These are phyloP conservation scores for Schwanniomyces pseudopolymorphus DNA, from an alignment of 805 yeast genomes.

Conservation along the genomic window DNA sequence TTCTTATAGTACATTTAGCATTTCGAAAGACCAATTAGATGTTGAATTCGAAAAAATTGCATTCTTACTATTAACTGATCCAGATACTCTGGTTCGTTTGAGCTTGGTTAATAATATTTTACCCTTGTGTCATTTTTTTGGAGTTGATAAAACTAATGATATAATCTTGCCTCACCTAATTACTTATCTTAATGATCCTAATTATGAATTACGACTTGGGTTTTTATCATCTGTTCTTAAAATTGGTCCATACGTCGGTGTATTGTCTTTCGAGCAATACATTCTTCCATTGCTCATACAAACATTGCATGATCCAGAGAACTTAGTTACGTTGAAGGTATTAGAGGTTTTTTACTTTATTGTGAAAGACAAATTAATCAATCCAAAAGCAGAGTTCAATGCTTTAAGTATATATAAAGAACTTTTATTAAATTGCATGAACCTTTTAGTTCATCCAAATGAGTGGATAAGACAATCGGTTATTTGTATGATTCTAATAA, in stretches of 20 bases:
- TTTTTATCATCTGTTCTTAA: conserved; percentile 72
- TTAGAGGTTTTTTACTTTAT: conserved; percentile 42
- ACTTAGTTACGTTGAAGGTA: conserved; percentile 71
- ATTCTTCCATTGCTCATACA: conserved; percentile 82
- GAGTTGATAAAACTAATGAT: conserved; percentile 86
- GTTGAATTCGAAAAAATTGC: conserved; percentile 65
- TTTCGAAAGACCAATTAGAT: conserved; percentile 45
- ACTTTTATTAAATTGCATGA: conserved; percentile 35
- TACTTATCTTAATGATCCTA: conserved; percentile 83
- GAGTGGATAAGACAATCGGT: conserved; percentile 78
- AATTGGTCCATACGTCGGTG: conserved; percentile 79
- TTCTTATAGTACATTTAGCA: conserved; percentile 14
- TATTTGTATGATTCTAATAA: conserved; percentile 56
- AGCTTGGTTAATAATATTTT: conserved; percentile 70
- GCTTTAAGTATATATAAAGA: conserved; percentile 39
- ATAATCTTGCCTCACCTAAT: conserved; percentile 85
- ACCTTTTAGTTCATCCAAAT: conserved; percentile 80
- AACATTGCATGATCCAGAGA: conserved; percentile 81
- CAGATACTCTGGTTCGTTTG: conserved; percentile 62
- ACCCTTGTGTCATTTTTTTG: conserved; percentile 78
- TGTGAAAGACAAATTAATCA: conserved; percentile 30
- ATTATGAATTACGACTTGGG: conserved; percentile 62
- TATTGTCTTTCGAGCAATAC: conserved; percentile 80
- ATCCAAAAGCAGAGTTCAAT: conserved; percentile 35
- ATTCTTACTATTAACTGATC: conserved; percentile 66